phyloP scores from a whole-genome alignment of 2,329 filamentous ascomycete genomes.

The Diaporthe velutina region DNA sequence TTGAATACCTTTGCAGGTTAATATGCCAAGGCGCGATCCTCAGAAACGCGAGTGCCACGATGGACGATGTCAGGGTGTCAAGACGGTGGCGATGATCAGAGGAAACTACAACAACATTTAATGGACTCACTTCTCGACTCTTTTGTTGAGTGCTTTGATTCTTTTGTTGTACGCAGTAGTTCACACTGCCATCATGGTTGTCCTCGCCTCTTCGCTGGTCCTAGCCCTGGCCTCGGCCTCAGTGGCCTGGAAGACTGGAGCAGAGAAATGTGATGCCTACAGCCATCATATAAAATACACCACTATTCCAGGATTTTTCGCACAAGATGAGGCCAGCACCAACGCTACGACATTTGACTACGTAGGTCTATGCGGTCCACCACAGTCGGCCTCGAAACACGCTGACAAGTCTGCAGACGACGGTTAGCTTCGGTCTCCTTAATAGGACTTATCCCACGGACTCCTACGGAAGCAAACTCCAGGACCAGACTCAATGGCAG shows the following conservation, averaged over 20 bases:
- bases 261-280: slow-evolving; percentile 4
- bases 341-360: slow-evolving; percentile 69
- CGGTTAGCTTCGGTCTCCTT: slow-evolving; percentile 75
- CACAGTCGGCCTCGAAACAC: neutral
- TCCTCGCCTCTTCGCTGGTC: neutral
- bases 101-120: neutral
- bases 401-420: slow-evolving; percentile 56
- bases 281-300: slow-evolving; percentile 67
- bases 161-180: neutral
- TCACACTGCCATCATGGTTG: neutral
- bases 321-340: neutral
- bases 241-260: slow-evolving; percentile 26
- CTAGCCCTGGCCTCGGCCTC: slow-evolving; percentile 20
- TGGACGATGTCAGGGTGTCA: neutral
- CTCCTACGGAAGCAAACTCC: slow-evolving; percentile 50
- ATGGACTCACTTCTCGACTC: neutral
- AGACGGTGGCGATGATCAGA: neutral
- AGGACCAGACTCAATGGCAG: slow-evolving; percentile 71
- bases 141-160: neutral
- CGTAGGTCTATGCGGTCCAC: slow-evolving; percentile 54
- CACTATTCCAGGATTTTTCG: neutral
- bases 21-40: slow-evolving; percentile 7
- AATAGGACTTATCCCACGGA: slow-evolving; percentile 73
- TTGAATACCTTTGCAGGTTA: slow-evolving; percentile 14
- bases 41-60: neutral